Base-by-base conservation (phyloP, 2,329 filamentous ascomycete genomes). In the Trichoderma simmonsii region DNA sequence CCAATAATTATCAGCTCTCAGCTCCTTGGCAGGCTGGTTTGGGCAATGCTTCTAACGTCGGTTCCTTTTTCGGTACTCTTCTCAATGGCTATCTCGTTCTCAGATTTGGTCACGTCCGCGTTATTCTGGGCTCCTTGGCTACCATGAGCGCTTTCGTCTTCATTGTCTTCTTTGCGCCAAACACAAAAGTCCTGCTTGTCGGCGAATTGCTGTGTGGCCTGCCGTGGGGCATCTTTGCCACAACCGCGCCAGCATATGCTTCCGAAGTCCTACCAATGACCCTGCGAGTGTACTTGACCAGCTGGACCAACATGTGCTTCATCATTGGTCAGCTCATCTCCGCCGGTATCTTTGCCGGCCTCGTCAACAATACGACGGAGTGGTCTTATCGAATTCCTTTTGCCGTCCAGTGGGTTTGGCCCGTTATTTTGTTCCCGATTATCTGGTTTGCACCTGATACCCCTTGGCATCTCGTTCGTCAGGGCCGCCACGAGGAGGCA, bases 11-110 rank as follows among this genome's bases (percentile, higher is more conserved):
- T 65, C 78, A 87, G 73, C 78, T 89, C 30, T 79, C 83, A 0
- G 83, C 84, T 0, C 74, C 82, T 0, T 89, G 87, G 87, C 86
- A 88, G 75, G 82, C 85, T 3, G 85, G 82, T 0, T 77, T 89
- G 0, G 79, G 79, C 30, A 85, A 85, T 34, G 85, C 81, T 1
- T 79, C 83, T 0, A 77, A 81, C 18, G 81, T 85, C 9, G 86
- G 86, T 4, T 81, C 83, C 15, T 85, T 89, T 24, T 70, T 88
- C 3, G 87, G 86, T 1, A 80, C 85, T 3, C 84, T 15, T 81
- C 86, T 43, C 78, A 80, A 4, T 82, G 85, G 85, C 0, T 84
- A 85, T 59, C 79, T 82, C n/a, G 79, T 80, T 72, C 83, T 83
- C 0, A 81, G 87, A 72, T 78, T 87, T 9, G 81, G 76, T 1